Base-by-base conservation (phyloP, 768 basidiomycete species). In the Grammothele lineata region DNA sequence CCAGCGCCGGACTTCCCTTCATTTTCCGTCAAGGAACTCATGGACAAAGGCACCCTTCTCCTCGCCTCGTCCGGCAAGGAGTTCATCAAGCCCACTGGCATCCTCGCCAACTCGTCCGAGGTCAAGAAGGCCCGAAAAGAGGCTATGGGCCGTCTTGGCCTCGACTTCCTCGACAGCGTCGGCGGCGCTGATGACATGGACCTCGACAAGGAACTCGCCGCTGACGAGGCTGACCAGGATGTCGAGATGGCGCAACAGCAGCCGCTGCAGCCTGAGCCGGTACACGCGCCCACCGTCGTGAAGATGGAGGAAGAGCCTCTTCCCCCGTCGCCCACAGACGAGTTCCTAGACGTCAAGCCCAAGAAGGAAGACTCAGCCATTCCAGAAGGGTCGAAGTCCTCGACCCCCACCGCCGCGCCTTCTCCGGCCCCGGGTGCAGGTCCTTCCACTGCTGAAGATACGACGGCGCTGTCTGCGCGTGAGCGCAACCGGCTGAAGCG, bases 11-110 rank as follows among this genome's bases (percentile, higher is more conserved):
- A 80, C 3, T 94, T 85, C 48, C 81, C 85, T 9, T 73, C 74
- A 9, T 88, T 94, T 61, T 87, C 87, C 15, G 81, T 95, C 15
- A 71, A 75, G 50, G 82, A 87, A 39, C 71, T 93, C 18, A 77
- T 96, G 52, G 65, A 80, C n/a, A 83, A 83, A 47, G 83, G 85
- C 5, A 81, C 78, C 21, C 77, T 91, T 3, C 77, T 99, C 3
- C 75, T 99, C 2, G 88, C 91, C 1, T 95, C 92, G 2, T 93
- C 94, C 0, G 95, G 95, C 5, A 92, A 92, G 58, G 95, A 99
- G 65, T 98, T 92, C 52, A 62, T 70, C 18, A 89, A 83, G 57
- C 86, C 86, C 2, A 63, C 79, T 3, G 83, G 82, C 11, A 85
- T 89, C 40, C 73, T 87, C 26, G 76, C 84, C 5, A 87, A 77